Base-by-base conservation (phyloP, 768 basidiomycete genomes). In the Leccinellum luteum region DNA sequence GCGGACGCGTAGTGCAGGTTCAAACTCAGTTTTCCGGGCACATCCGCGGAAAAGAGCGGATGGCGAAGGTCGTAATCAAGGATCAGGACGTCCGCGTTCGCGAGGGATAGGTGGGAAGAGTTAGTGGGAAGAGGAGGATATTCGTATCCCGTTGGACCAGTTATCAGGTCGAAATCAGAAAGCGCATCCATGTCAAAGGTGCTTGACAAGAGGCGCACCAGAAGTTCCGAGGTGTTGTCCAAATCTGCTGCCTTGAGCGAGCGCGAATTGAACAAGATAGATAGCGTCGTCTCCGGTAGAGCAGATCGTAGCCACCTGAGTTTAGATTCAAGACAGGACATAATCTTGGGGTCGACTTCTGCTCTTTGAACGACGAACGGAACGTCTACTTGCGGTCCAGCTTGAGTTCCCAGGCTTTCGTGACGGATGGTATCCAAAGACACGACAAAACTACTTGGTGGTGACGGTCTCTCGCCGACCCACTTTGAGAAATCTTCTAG, bases 51-150 rank as follows among this genome's bases (percentile, higher is more conserved):
- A 57, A 84, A 78, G 55, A 83, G 71, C 0, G 78, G 74, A 65
- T 78, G 67, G 3, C 79, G 80, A 21, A 85, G 69, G 60, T 80
- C 79, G 74, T 83, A 85, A 54, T 81, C 76, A 44, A 87, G n/a
- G n/a, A n/a, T n/a, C n/a, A n/a, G n/a, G n/a, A n/a, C n/a, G n/a
- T n/a, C n/a, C n/a, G n/a, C n/a, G n/a, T n/a, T n/a, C n/a, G n/a
- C n/a, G n/a, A n/a, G n/a, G n/a, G n/a, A n/a, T n/a, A n/a, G n/a
- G n/a, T n/a, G n/a, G n/a, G n/a, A n/a, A n/a, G n/a, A n/a, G n/a
- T n/a, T n/a, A n/a, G n/a, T n/a, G n/a, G n/a, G n/a, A n/a, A n/a
- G n/a, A n/a, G n/a, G n/a, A n/a, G n/a, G n/a, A n/a, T n/a, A n/a
- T n/a, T n/a, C n/a, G n/a, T n/a, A n/a, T n/a, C n/a, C n/a, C n/a